These are phyloP conservation scores for Scutellaria barbata DNA, from an alignment of 257 asterid genomes.

Conservation along the genomic window DNA sequence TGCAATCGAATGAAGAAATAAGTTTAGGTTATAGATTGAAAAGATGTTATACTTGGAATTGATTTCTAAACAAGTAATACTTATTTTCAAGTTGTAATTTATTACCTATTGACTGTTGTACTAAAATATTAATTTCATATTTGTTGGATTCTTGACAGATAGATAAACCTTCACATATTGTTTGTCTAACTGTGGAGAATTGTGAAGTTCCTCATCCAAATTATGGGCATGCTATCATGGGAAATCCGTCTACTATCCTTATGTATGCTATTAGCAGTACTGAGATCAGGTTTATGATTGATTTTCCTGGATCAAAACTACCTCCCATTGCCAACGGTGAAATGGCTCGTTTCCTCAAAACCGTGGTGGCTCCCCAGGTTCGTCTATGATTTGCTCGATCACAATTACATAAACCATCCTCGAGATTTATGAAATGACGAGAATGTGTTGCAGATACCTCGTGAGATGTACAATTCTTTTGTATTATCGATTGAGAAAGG, in stretches of 20 bases:
- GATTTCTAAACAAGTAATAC: too few species aligned
- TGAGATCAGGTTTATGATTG: constrained; percentile 37
- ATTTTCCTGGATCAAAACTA: constrained; percentile 35
- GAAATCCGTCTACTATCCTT: constrained; percentile 29
- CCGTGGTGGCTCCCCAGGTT: constrained; percentile 39
- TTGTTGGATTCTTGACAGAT: too few species aligned
- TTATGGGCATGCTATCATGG: constrained; percentile 31
- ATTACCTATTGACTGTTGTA: too few species aligned
- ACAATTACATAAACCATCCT: too few species aligned
- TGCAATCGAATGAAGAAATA: too few species aligned
- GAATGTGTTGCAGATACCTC: constrained; percentile 27
- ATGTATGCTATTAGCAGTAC: constrained; percentile 37
- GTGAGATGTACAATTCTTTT: constrained; percentile 22
- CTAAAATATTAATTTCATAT: too few species aligned
- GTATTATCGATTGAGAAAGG: constrained; percentile 32
- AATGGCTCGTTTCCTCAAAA: constrained; percentile 35
- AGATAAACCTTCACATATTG: constrained; percentile 24
- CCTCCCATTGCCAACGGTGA: constrained; percentile 42
- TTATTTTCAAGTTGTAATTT: too few species aligned
- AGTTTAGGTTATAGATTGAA: too few species aligned
- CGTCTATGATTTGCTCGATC: not conserved
- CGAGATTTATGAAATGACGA: not conserved
- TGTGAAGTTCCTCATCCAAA: constrained; percentile 35
- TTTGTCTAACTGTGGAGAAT: constrained; percentile 32
- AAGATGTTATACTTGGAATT: too few species aligned